Base-by-base conservation (phyloP, 768 basidiomycete species). In the Cystofilobasidium ferigula region DNA sequence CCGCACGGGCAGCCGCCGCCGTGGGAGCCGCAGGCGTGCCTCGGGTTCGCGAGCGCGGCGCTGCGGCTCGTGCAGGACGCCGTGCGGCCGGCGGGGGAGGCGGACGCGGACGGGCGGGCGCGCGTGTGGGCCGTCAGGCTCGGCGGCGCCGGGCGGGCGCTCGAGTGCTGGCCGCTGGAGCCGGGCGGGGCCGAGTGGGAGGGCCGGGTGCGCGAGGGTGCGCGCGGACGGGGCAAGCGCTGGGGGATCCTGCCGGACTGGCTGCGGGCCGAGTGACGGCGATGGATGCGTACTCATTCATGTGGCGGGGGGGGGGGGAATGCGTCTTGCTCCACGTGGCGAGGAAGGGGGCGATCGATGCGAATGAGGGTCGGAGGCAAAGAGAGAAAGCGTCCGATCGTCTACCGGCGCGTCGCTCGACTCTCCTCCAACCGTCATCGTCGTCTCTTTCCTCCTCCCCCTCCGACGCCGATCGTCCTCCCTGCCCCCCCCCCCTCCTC, bases 141-240 rank as follows among this genome's bases (percentile, higher is more conserved):
- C 34, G 57, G 42, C 36, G 45, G 35, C 24, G 22, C 9, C 14
- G 45, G 45, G 6, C 22, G 45, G 22, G 22, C 22, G 45, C 9
- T 47, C 45, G n/a, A 47, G 45, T 47, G 45, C n/a, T 6, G 45
- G 22, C 22, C 2, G n/a, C 45, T 47, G 3, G 45, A 22, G 45
- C 22, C 45, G 6, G n/a, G 22, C 30, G 54, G 2, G 58, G 63
- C 5, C 20, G 18, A 34, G 54, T 48, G 40, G 43, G 63, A 22
- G 2, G 64, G 12, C 14, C 48, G 34, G 38, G 62, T 42, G 65
- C 62, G 3, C 40, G 64, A 73, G 70, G 64, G 73, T 70, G 16
- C 38, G 71, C n/a, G 74, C 71, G 72, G 57, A 71, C 28, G 71
- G 71, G 72, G 66, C 62, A 59, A 56, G 57, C 53, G 69, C n/a